Conservation (phyloP, 108 stramenopile genomes). For the Seminavis robusta region DNA sequence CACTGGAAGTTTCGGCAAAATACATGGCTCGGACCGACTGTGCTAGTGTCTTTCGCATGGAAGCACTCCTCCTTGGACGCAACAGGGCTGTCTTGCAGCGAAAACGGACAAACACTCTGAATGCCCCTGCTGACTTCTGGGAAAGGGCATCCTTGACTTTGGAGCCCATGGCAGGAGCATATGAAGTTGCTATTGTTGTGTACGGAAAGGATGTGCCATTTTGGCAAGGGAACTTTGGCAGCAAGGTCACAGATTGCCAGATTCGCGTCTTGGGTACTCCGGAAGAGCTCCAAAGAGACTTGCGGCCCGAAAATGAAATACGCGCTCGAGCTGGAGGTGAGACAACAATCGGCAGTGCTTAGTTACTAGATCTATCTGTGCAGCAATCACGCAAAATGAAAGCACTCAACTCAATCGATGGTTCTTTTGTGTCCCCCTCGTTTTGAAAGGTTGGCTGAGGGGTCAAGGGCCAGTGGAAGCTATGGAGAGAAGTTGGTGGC, state of each 20-base stretch:
- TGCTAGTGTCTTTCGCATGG: conserved; percentile 54
- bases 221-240: conserved; percentile 58
- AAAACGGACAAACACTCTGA: conserved; percentile 17
- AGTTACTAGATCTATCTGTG: too few relatives aligned
- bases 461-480: too few relatives aligned
- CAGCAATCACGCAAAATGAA: too few relatives aligned
- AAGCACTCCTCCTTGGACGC: conserved; percentile 22
- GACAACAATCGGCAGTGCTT: too few relatives aligned
- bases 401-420: too few relatives aligned
- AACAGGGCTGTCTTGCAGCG: conserved; percentile 11
- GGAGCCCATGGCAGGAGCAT: conserved; percentile 18
- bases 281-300: too few relatives aligned
- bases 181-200: conserved; percentile 30
- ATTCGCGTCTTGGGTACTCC: conserved; percentile 43
- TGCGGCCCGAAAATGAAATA: too few relatives aligned
- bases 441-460: too few relatives aligned
- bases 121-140: conserved; percentile 60
- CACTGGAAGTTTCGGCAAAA: conserved; percentile 52
- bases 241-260: conserved; percentile 56
- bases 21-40: conserved; percentile 68
- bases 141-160: conserved; percentile 37
- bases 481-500: too few relatives aligned
- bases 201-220: conserved; percentile 56
- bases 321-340: too few relatives aligned
- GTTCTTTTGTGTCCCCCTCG: too few relatives aligned